Evolutionary conservation across 2,329 filamentous ascomycete genomes (phyloP).

Genomic region (Cordyceps cicadae): DNA sequence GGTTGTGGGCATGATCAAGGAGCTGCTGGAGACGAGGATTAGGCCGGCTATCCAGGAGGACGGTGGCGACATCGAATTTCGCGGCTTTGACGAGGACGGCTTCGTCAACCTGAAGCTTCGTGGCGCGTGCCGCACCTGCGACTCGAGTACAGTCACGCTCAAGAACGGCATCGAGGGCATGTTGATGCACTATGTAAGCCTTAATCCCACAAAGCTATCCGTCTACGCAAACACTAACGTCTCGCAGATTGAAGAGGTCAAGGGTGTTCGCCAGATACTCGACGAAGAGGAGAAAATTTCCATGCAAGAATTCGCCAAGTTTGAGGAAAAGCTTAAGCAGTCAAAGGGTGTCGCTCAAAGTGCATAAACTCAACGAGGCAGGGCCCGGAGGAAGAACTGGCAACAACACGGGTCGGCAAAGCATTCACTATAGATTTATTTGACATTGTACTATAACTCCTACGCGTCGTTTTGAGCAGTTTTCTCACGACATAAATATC

Average conservation of each 20-base stretch:
- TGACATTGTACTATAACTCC: not conserved
- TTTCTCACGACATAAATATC: not conserved
- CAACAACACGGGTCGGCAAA: not conserved
- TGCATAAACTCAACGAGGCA: not conserved
- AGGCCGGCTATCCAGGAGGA: slow-evolving; percentile 95
- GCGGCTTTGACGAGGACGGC: slow-evolving; percentile 69
- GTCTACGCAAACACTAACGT: slow-evolving; percentile 20
- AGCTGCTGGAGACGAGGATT: slow-evolving; percentile 89
- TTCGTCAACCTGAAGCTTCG: slow-evolving; percentile 79
- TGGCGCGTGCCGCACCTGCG: slow-evolving; percentile 90
- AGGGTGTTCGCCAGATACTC: slow-evolving; percentile 82
- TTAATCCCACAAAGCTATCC: not conserved
- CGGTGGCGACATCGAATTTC: slow-evolving; percentile 92
- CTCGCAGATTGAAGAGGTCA: slow-evolving; percentile 81
- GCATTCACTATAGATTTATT: not conserved
- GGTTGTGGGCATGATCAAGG: slow-evolving; percentile 97
- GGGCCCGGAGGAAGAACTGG: not conserved
- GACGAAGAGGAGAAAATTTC: slow-evolving; percentile 89
- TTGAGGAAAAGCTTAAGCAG: slow-evolving; percentile 70
- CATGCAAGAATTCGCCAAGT: slow-evolving; percentile 81
- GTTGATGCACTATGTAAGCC: slow-evolving; percentile 85
- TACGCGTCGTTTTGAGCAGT: not conserved
- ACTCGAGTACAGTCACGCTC: slow-evolving; percentile 91
- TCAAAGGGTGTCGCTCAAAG: slow-evolving; percentile 34
- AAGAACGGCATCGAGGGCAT: slow-evolving; percentile 98